Evolutionary conservation across 2,329 filamentous ascomycete genomes (phyloP), one percentile per base, ranked within the genome.

Genomic region (Emericellopsis atlantica): DNA sequence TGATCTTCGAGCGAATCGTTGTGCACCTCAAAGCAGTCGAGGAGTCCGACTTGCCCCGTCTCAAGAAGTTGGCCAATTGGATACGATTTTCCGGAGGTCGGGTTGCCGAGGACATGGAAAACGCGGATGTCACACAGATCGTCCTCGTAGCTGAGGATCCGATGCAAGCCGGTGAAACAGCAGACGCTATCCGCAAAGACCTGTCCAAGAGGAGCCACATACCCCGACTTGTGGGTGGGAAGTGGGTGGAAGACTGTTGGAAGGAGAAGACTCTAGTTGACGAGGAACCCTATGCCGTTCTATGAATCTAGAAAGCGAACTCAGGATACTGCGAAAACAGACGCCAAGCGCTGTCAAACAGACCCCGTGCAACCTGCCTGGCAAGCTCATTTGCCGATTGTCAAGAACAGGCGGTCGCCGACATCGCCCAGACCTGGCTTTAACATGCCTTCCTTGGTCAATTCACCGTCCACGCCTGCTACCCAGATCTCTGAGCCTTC

Each of bases 351-450:
- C 4, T 37, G 14, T 23, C 23, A 37, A 22, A 9, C 22, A 4
- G 5, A 29, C 6, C 1, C 39, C 23, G 22, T 38, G 18, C 18
- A 21, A 21, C 18, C 18, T 21, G 5, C 18, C 18, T 12, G 3
- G 8, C 23, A 22, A 11, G n/a, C 26, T 42, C 56, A 93, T 59
- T 94, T 95, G 18, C 88, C 89, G 58, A 90, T 74, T 0, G 89
- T 94, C 64, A 93, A 66, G 62, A 90, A 95, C 61, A 96, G 60
- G 39, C 90, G 69, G 63, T 96, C 90, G 1, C 90, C 90, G 43
- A 95, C 80, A 62, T 95, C 90, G 2, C 89, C 90, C 47, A 95
- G 54, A 0, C 90, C 90, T 0, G 89, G 89, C 66, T 82, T 84
- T 47, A 95, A 80, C 88, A 95, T 95, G 8, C 90, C 89, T 48